Base-by-base conservation (phyloP, 805 yeast genomes). In the Blastobotrys terrestris region DNA sequence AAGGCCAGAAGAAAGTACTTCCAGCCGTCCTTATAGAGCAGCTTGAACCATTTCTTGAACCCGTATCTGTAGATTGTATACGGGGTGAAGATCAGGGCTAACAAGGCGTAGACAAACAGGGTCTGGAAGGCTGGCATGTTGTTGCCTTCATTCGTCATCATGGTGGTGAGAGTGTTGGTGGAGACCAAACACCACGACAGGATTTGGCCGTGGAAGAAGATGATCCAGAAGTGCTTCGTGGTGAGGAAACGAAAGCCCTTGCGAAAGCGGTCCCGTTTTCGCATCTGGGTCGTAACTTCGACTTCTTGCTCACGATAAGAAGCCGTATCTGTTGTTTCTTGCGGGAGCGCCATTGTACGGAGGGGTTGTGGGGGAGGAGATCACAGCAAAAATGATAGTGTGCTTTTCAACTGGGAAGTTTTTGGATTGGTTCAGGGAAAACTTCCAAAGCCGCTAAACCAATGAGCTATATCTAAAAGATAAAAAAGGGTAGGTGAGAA, bases 111-210 rank as follows among this genome's bases (percentile, higher is more conserved):
- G 62, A 70, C 70, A 64, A 73, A 68, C 52, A 73, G 55, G 26
- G 72, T 63, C 63, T 73, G 77, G 55, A 73, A 68, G 3, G 77
- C 75, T n/a, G 77, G 77, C 55, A 73, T 67, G 14, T 70, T 61
- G 53, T 70, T 67, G 5, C 72, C 73, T 13, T 63, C 63, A 44
- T 69, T 57, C 35, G 68, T 66, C 62, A 74, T 56, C 44, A 62
- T 72, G 4, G 76, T 69, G 19, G 76, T 71, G 54, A 73, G 57
- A 11, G 77, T 72, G 56, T 73, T 73, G 41, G 77, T 74, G 47
- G 75, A 72, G 2, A 70, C 72, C 26, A 73, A 60, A 49, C 72
- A 62, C 59, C 72, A 55, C 7, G 76, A 72, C 40, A 74, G 62
- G 26, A 72, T 57, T 61, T 73, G 77, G 46, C 77, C 77, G 31